Evolutionary conservation across 192 early-diverging fungal species (phyloP).

Genomic region (Coemansia sp.): DNA sequence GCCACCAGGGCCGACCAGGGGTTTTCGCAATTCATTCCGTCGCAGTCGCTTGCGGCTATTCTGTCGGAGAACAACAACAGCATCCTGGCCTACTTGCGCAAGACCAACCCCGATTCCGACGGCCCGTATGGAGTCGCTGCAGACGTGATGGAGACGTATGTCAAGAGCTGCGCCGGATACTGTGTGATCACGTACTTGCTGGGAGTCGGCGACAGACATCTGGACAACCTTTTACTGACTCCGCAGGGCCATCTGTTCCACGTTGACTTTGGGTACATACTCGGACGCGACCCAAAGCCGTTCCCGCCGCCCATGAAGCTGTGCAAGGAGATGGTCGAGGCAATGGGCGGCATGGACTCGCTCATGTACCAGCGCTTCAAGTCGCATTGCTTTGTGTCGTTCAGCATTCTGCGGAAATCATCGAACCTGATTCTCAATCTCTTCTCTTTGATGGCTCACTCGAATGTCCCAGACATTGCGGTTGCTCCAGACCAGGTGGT

Average conservation of each 20-base stretch:
- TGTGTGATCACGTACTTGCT: constrained; percentile 98
- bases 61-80: constrained; percentile 85
- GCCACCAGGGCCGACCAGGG: constrained; percentile 96
- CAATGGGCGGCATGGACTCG: constrained; percentile 93
- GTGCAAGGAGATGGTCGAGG: constrained; percentile 99
- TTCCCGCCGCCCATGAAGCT: constrained; percentile 99
- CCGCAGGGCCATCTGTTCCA: constrained; percentile 90
- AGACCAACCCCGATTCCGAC: constrained; percentile 68
- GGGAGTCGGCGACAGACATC: constrained; percentile 96
- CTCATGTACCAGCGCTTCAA: constrained; percentile 89
- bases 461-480: constrained; percentile 96
- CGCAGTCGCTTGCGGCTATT: constrained; percentile 84
- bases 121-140: constrained; percentile 69
- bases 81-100: constrained; percentile 77
- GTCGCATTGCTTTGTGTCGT: constrained; percentile 92
- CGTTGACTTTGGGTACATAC: constrained; percentile 98
- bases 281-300: constrained; percentile 98
- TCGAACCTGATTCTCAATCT: constrained; percentile 97
- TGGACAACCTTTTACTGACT: constrained; percentile 95
- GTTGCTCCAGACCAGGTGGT: constrained; percentile 98
- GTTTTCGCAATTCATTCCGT: constrained; percentile 93
- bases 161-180: constrained; percentile 96
- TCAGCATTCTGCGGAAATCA: constrained; percentile 88
- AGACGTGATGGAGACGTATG: constrained; percentile 92
- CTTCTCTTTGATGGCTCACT: constrained; percentile 97